A percentile compares a stretch with the other conserved stretches of the same genome.
Conservation (phyloP, 352 stramenopile species). For the Phytophthora sp. region DNA sequence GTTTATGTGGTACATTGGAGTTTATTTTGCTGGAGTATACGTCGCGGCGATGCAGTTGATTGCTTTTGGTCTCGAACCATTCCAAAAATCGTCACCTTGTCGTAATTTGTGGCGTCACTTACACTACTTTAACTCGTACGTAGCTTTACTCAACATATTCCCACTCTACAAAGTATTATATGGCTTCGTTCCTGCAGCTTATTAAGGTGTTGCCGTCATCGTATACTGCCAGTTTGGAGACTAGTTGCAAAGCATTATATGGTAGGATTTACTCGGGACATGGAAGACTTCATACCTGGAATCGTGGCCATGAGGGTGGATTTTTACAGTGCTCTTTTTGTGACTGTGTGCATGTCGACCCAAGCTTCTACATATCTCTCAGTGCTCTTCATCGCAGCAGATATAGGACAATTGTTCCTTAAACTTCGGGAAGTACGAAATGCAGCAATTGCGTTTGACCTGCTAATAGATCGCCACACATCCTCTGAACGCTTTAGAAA, state of each 20-base stretch:
- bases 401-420: background rate
- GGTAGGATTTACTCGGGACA: slow-evolving; percentile 3
- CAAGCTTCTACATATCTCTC: slow-evolving; percentile 1
- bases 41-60: no score
- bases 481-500: no score
- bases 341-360: slow-evolving; percentile 22
- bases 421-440: background rate
- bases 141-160: slow-evolving; percentile 1
- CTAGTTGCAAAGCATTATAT: slow-evolving; percentile 14
- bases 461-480: no score
- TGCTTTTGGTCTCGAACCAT: slow-evolving; percentile 2
- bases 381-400: no score
- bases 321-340: slow-evolving; percentile 22
- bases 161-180: slow-evolving; percentile 15
- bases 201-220: slow-evolving; percentile 1
- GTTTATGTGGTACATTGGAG: no score
- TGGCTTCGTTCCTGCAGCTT: slow-evolving; percentile 1
- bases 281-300: slow-evolving; percentile 19
- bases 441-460: no score
- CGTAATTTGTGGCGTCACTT: slow-evolving; percentile 4
- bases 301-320: slow-evolving; percentile 20
- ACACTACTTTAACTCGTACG: slow-evolving; percentile 10
- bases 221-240: slow-evolving; percentile 15
- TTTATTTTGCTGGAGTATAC: no score
- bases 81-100: slow-evolving; percentile 1